These are phyloP conservation scores for Penicillium sp. DNA, from an alignment of 2,329 filamentous ascomycete species.

Conservation along the genomic window DNA sequence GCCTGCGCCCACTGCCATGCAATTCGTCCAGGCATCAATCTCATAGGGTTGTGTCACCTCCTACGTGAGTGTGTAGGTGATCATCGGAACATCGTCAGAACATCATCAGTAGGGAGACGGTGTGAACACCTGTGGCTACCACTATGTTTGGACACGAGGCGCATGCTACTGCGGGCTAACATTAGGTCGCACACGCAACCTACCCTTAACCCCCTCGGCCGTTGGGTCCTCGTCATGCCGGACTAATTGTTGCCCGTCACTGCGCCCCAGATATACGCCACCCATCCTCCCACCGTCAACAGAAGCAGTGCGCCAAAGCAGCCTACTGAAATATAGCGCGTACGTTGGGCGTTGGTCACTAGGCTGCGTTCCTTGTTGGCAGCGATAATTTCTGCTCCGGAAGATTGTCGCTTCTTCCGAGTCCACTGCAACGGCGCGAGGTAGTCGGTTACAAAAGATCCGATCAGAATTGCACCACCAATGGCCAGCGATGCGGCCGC, in stretches of 20 bases:
- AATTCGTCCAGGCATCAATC: no score
- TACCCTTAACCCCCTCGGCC: no score
- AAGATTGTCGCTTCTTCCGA: conserved; percentile 55
- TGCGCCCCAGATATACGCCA: conserved; percentile 65
- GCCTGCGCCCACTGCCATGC: no score
- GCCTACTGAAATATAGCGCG: conserved; percentile 46
- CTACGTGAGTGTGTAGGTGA: no score
- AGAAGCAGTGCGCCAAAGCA: conserved; percentile 52
- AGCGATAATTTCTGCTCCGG: conserved; percentile 50
- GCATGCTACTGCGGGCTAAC: no score
- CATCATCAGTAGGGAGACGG: no score
- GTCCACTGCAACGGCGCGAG: conserved; percentile 62
- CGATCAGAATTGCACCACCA: conserved; percentile 43
- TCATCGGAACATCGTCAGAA: no score
- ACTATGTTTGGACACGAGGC: no score
- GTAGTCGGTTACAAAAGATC: conserved; percentile 46
- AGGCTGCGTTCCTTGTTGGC: conserved; percentile 49
- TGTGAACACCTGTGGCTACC: no score
- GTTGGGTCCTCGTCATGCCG: background rate
- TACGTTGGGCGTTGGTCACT: conserved; percentile 41
- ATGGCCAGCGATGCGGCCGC: conserved; percentile 56
- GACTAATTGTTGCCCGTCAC: conserved; percentile 56
- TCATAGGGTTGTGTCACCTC: no score
- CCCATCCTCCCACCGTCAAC: conserved; percentile 53
- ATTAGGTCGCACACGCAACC: no score